These are phyloP conservation scores for Cyberlindnera euphorbiae DNA, from an alignment of 805 yeast species.

Conservation along the genomic window DNA sequence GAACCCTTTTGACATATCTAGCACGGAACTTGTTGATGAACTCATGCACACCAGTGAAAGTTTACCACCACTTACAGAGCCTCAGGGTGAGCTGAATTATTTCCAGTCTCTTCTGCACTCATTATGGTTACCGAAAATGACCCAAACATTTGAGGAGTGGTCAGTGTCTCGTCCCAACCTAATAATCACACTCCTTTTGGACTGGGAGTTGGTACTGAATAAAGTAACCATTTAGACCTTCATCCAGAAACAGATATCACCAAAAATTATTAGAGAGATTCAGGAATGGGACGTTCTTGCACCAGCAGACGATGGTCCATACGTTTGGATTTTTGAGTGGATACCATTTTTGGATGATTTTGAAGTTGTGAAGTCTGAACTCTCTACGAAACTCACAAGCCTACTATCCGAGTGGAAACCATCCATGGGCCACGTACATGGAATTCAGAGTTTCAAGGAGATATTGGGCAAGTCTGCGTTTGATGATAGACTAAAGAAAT, in stretches of 20 bases:
- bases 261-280: conserved; percentile 33
- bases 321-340: conserved; percentile 37
- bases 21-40: conserved; percentile 26
- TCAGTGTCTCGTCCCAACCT: conserved; percentile 33
- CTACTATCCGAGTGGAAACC: conserved; percentile 20
- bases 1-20: conserved; percentile 33
- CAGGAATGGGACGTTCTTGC: conserved; percentile 30
- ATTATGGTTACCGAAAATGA: conserved; percentile 33
- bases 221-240: conserved; percentile 26
- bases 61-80: conserved; percentile 5
- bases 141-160: conserved; percentile 33
- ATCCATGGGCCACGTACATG: conserved; percentile 9
- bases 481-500: conserved; percentile 15
- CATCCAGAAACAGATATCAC: conserved; percentile 29
- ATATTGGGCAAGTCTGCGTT: conserved; percentile 26
- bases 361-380: conserved; percentile 18
- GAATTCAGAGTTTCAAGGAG: conserved; percentile 30
- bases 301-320: conserved; percentile 14
- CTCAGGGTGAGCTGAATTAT: conserved; percentile 17
- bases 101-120: conserved; percentile 34
- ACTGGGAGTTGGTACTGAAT: conserved; percentile 38
- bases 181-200: conserved; percentile 34
- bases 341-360: conserved; percentile 25
- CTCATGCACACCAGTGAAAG: conserved; percentile 21
- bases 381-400: conserved; percentile 21